These are phyloP conservation scores for Stagonosporopsis chrysanthemi DNA, from an alignment of 2,329 filamentous ascomycete genomes.

Conservation along the genomic window DNA sequence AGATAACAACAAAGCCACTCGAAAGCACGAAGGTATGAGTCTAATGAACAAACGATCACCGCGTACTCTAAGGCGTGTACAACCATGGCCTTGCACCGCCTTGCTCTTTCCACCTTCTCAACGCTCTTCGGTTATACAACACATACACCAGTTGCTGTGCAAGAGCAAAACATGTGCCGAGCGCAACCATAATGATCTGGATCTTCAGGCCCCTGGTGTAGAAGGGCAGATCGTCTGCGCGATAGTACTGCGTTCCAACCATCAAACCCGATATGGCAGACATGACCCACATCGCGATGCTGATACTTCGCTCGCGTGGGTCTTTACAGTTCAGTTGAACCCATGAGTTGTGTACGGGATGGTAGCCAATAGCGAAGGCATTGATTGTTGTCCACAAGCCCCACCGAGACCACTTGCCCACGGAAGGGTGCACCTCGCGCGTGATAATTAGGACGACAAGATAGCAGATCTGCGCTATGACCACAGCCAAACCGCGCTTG, in stretches of 20 bases:
- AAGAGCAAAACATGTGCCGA: constrained; percentile 52
- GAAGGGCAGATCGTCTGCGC: constrained; percentile 53
- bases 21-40: background rate
- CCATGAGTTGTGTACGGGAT: constrained; percentile 63
- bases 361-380: constrained; percentile 61
- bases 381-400: constrained; percentile 62
- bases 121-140: constrained; percentile 48
- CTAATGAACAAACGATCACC: background rate
- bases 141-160: constrained; percentile 54
- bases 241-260: constrained; percentile 61
- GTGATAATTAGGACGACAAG: constrained; percentile 55
- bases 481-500: constrained; percentile 54
- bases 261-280: constrained; percentile 60
- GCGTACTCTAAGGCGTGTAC: constrained; percentile 22
- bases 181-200: constrained; percentile 56
- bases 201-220: constrained; percentile 56
- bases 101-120: constrained; percentile 20
- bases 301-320: constrained; percentile 58
- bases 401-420: constrained; percentile 59
- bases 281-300: constrained; percentile 62
- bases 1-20: background rate
- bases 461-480: constrained; percentile 56
- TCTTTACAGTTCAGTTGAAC: constrained; percentile 61
- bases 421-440: constrained; percentile 52
- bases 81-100: constrained; percentile 31